phyloP scores from a whole-genome alignment of 805 yeast genomes.

The Wickerhamomyces mucosus region DNA sequence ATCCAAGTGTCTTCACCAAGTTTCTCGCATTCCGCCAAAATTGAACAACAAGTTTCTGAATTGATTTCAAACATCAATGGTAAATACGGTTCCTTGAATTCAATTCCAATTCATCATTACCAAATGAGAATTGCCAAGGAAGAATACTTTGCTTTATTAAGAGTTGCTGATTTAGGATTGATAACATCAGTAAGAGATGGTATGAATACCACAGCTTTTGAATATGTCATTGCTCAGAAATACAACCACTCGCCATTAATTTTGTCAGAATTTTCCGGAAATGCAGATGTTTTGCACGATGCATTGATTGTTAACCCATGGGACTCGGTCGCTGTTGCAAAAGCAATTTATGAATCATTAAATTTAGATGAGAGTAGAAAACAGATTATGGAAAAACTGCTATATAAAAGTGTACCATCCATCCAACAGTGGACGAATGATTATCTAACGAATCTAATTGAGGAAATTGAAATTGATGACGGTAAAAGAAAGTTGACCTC shows the following conservation, averaged over 20 bases:
- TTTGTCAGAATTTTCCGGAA: conserved; percentile 89
- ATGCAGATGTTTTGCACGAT: conserved; percentile 58
- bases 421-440: conserved; percentile 73
- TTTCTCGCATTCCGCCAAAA: conserved; percentile 37
- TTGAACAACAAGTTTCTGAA: conserved; percentile 79
- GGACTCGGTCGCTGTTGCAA: conserved; percentile 92
- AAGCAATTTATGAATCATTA: conserved; percentile 64
- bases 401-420: conserved; percentile 62
- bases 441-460: conserved; percentile 42
- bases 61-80: conserved; percentile 76
- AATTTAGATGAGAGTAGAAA: conserved; percentile 40
- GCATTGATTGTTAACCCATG: conserved; percentile 90
- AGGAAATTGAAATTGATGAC: conserved; percentile 22
- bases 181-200: conserved; percentile 93
- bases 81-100: conserved; percentile 71
- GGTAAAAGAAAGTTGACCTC: conserved; percentile 56
- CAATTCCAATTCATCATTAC: conserved; percentile 85
- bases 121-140: conserved; percentile 82
- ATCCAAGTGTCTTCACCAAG: conserved; percentile 85
- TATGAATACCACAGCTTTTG: conserved; percentile 91
- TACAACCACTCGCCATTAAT: conserved; percentile 67
- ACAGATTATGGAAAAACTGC: conserved; percentile 34
- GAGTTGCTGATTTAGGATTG: conserved; percentile 85
- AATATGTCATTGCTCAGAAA: conserved; percentile 83
- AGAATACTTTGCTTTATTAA: conserved; percentile 78